These are phyloP conservation scores for Naganishia cerealis DNA, from an alignment of 1,284 basidiomycete species.

Conservation along the genomic window DNA sequence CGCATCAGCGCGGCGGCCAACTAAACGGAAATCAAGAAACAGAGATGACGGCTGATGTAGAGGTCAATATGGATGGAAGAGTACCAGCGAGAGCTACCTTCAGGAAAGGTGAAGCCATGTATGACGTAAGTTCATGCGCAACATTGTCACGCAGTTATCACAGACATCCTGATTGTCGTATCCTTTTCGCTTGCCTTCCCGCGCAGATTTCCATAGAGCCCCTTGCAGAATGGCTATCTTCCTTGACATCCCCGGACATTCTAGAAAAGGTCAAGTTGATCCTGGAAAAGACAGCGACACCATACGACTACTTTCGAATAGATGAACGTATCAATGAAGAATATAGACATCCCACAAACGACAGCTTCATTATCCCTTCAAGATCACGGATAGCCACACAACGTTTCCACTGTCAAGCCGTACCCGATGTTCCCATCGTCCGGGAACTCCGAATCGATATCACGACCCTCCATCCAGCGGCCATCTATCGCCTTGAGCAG, in stretches of 20 bases:
- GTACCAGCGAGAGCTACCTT: slow-evolving; percentile 19
- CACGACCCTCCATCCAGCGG: slow-evolving; percentile 29
- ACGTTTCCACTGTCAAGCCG: background rate
- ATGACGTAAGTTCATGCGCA: slow-evolving; percentile 5
- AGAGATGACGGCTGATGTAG: background rate
- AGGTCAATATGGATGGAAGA: slow-evolving; percentile 18
- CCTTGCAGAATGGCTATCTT: slow-evolving; percentile 9
- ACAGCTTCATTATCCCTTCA: background rate
- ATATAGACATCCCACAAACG: background rate
- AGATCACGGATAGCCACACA: background rate
- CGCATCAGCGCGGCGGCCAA: background rate
- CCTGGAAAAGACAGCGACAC: slow-evolving; percentile 28
- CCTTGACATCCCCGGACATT: slow-evolving; percentile 12
- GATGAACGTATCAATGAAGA: slow-evolving; percentile 29
- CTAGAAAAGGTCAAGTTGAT: slow-evolving; percentile 27
- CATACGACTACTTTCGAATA: slow-evolving; percentile 30
- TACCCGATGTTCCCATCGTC: slow-evolving; percentile 21
- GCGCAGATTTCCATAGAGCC: slow-evolving; percentile 28
- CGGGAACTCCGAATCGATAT: slow-evolving; percentile 34
- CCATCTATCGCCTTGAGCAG: slow-evolving; percentile 32
- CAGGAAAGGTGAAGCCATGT: slow-evolving; percentile 9
- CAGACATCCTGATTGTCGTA: background rate
- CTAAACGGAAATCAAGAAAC: background rate
- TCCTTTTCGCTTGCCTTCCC: background rate
- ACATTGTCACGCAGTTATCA: no score